Percentiles rank a stretch among this genome's conserved stretches.
Conservation (phyloP, 371 early-diverging fungal genomes). For the Rhizopus delemar region DNA sequence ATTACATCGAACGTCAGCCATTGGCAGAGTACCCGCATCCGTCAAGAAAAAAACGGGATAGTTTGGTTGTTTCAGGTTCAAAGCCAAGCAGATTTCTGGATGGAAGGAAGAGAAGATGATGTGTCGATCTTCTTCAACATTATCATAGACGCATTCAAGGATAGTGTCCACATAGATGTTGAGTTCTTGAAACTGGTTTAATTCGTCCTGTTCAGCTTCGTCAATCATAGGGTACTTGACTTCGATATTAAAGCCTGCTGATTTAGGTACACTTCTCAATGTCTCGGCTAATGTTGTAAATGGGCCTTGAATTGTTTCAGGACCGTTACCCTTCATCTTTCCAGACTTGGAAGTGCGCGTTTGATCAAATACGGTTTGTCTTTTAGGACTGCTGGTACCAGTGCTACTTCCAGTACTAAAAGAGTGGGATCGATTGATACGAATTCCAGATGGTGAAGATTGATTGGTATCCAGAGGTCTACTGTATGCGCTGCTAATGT, state of each 20-base stretch:
- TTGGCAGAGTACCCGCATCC: conserved; percentile 75
- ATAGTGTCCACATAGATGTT: conserved; percentile 89
- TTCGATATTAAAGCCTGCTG: conserved; percentile 94
- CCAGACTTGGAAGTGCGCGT: conserved; percentile 41
- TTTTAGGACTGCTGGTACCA: conserved; percentile 8
- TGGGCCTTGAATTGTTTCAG: conserved; percentile 75
- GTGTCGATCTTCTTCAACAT: conserved; percentile 68
- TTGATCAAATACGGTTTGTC: conserved; percentile 35
- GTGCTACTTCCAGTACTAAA: conserved; percentile 45
- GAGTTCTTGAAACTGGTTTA: conserved; percentile 70
- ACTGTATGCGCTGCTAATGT: not conserved
- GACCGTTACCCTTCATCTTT: conserved; percentile 69
- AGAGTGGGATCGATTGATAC: conserved; percentile 54
- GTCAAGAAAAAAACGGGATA: conserved; percentile 93
- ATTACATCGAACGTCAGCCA: conserved; percentile 85
- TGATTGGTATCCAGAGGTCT: not conserved
- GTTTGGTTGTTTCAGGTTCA: conserved; percentile 81
- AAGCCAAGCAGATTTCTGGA: conserved; percentile 83
- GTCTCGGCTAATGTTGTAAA: conserved; percentile 84
- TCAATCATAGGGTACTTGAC: conserved; percentile 94
- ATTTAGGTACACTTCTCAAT: conserved; percentile 73
- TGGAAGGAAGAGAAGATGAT: conserved; percentile 95
- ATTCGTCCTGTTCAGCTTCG: conserved; percentile 78
- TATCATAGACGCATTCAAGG: conserved; percentile 72
- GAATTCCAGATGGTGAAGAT: conserved; percentile 12